A percentile compares a stretch with the other conserved stretches of the same genome.
phyloP scores from a whole-genome alignment of 371 early-diverging fungal species.

The Mucor circinelloides region DNA sequence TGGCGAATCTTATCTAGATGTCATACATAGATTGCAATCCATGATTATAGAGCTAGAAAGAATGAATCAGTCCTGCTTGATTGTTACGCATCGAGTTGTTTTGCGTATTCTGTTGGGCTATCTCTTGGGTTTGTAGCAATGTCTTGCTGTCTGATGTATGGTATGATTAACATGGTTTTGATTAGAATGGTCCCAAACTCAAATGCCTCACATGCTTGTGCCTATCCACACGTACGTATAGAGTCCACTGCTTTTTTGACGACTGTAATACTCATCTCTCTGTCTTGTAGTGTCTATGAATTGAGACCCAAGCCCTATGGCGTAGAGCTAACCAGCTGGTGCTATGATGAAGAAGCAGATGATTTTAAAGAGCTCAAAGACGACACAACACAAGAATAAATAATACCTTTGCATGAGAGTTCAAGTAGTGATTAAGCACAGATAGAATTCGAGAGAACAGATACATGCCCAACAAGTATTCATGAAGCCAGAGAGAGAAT shows the following conservation, averaged over 20 bases:
- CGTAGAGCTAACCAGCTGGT: slow-evolving; percentile 54
- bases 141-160: too few relatives aligned
- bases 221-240: slow-evolving; percentile 52
- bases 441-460: too few relatives aligned
- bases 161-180: too few relatives aligned
- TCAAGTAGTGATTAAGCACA: too few relatives aligned
- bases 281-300: slow-evolving; percentile 33
- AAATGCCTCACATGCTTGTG: slow-evolving; percentile 67
- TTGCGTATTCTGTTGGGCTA: slow-evolving; percentile 81
- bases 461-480: too few relatives aligned
- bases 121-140: slow-evolving; percentile 27
- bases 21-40: slow-evolving; percentile 81
- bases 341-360: slow-evolving; percentile 46
- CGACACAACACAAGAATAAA: not conserved
- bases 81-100: slow-evolving; percentile 76
- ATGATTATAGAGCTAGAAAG: slow-evolving; percentile 87
- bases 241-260: too few relatives aligned
- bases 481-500: too few relatives aligned
- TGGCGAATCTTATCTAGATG: slow-evolving; percentile 84
- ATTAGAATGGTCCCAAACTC: slow-evolving; percentile 67
- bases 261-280: too few relatives aligned
- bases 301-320: slow-evolving; percentile 77
- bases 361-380: slow-evolving; percentile 30
- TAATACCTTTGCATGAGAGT: too few relatives aligned
- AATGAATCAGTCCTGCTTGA: slow-evolving; percentile 72